Conservation (phyloP, 179 eudicot genomes). For the Silene vulgaris region DNA sequence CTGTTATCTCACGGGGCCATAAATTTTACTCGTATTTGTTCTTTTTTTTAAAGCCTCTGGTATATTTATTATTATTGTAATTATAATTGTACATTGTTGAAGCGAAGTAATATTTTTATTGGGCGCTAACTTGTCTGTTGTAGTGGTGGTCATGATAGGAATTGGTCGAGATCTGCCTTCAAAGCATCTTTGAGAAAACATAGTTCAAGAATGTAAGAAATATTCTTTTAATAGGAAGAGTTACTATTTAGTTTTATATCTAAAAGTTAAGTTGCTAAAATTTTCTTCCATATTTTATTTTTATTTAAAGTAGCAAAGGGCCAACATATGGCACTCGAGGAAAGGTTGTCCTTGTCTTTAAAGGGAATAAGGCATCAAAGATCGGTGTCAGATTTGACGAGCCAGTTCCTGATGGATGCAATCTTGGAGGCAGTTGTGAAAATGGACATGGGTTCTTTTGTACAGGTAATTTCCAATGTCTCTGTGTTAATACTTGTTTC, state of each 20-base stretch:
- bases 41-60: not conserved
- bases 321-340: conserved; percentile 73
- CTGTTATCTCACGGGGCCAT: no score
- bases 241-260: not conserved
- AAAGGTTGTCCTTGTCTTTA: conserved; percentile 78
- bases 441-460: conserved; percentile 88
- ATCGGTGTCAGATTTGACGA: conserved; percentile 91
- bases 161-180: conserved; percentile 10
- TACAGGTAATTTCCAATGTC: conserved; percentile 46
- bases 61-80: not conserved
- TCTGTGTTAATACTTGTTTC: not conserved
- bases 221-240: not conserved
- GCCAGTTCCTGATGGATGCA: conserved; percentile 70
- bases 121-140: not conserved
- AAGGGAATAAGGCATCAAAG: conserved; percentile 76
- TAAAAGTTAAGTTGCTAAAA: not conserved
- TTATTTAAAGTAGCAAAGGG: conserved; percentile 51
- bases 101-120: not conserved
- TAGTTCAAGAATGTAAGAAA: conserved; percentile 15
- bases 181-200: conserved; percentile 15
- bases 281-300: not conserved
- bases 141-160: conserved; percentile 4
- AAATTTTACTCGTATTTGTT: not conserved
- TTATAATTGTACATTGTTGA: not conserved
- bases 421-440: conserved; percentile 93